phyloP scores from a whole-genome alignment of 164 flowering plant species.

The Saururus chinensis region DNA sequence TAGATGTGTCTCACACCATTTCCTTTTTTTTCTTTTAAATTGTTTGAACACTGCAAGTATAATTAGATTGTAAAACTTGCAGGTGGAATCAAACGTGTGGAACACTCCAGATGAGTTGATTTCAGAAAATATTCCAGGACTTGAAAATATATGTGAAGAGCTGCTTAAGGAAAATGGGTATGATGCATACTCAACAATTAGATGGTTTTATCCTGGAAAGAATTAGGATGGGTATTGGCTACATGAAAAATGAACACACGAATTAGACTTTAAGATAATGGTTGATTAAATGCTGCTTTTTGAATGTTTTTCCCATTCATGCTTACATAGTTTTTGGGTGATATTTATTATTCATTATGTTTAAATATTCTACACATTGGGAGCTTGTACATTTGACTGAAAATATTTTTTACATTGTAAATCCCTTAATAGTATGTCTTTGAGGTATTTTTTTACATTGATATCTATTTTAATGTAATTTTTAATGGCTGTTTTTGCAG shows the following conservation, averaged over 20 bases:
- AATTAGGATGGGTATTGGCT: background rate
- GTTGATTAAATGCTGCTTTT: too few relatives aligned
- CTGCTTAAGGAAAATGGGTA: slow-evolving; percentile 82
- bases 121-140: slow-evolving; percentile 85
- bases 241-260: too few relatives aligned
- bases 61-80: background rate
- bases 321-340: too few relatives aligned
- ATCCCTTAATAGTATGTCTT: too few relatives aligned
- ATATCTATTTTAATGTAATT: background rate
- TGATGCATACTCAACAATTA: slow-evolving; percentile 3
- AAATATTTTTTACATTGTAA: too few relatives aligned
- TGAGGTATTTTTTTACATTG: too few relatives aligned
- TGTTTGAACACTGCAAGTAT: background rate
- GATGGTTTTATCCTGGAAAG: background rate
- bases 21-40: background rate
- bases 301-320: too few relatives aligned
- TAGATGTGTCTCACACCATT: background rate
- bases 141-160: slow-evolving; percentile 63
- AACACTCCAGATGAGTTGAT: slow-evolving; percentile 9
- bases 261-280: too few relatives aligned
- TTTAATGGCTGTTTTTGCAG: slow-evolving; percentile 24
- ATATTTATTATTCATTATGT: too few relatives aligned
- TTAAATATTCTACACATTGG: too few relatives aligned
- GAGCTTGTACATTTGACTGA: too few relatives aligned
- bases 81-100: slow-evolving; percentile 1